Conservation (phyloP, 352 stramenopile genomes). For the Globisporangium okanoganense region DNA sequence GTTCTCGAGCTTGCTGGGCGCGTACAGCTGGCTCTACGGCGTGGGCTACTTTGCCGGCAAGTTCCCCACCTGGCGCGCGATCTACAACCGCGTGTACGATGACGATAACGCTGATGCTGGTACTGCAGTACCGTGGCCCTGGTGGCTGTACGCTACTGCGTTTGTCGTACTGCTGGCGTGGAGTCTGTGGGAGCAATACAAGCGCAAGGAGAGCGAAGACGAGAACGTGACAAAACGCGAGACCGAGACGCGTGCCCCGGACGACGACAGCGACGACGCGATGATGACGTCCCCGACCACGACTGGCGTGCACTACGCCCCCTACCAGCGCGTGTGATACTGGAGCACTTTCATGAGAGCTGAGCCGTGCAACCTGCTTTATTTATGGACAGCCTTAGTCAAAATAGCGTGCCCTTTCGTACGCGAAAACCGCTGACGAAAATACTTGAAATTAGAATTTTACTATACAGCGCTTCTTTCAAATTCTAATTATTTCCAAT, state of each 20-base stretch:
- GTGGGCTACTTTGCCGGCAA: constrained; percentile 28
- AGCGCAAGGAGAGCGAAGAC: background rate
- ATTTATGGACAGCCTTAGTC: background rate
- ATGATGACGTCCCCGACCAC: background rate
- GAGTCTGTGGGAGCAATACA: constrained; percentile 24
- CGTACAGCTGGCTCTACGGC: constrained; percentile 21
- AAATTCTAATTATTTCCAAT: background rate
- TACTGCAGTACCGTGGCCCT: constrained; percentile 10
- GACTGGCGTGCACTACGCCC: background rate
- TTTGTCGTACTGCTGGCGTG: constrained; percentile 16
- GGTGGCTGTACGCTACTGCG: constrained; percentile 19
- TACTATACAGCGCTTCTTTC: background rate
- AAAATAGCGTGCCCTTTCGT: background rate
- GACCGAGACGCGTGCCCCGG: background rate
- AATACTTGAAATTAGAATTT: background rate
- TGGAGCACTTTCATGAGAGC: background rate
- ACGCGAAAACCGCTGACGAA: too few relatives aligned
- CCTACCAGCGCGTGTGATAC: constrained; percentile 5
- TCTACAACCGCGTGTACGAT: background rate
- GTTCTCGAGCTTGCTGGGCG: constrained; percentile 29
- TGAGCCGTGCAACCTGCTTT: background rate
- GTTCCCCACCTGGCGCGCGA: constrained; percentile 14
- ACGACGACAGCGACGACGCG: constrained; percentile 1
- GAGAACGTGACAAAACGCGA: background rate
- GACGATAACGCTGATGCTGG: background rate